phyloP scores from a whole-genome alignment of 768 basidiomycete species.

The Suillus cothurnatus region DNA sequence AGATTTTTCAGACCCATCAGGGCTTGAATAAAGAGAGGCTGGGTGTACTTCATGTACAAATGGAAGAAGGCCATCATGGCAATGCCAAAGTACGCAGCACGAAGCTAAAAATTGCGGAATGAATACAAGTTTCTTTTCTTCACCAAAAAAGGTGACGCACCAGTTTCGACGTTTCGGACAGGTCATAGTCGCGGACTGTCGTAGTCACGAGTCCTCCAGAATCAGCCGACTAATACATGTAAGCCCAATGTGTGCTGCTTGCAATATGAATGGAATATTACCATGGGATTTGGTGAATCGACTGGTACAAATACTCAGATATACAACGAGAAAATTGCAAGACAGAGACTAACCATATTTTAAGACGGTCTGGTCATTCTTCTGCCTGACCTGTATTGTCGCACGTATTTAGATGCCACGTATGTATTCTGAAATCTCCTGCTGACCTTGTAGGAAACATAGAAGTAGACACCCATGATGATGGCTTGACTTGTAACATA shows the following conservation, averaged over 20 bases:
- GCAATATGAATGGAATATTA: conserved; percentile 31
- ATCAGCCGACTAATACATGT: conserved; percentile 52
- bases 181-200: conserved; percentile 92
- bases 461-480: conserved; percentile 79
- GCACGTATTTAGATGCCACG: not conserved
- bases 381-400: conserved; percentile 79
- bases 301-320: conserved; percentile 44
- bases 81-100: conserved; percentile 69
- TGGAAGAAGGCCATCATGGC: conserved; percentile 94
- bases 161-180: conserved; percentile 82
- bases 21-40: conserved; percentile 93
- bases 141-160: conserved; percentile 39
- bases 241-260: not conserved
- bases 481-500: conserved; percentile 78
- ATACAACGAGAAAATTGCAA: not conserved
- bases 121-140: not conserved
- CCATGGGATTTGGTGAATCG: conserved; percentile 76
- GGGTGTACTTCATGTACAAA: conserved; percentile 92
- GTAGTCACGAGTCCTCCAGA: conserved; percentile 82
- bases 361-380: conserved; percentile 94
- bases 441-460: conserved; percentile 65
- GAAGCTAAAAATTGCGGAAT: conserved; percentile 44
- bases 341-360: conserved; percentile 76
- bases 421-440: not conserved
- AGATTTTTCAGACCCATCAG: conserved; percentile 94